These are phyloP conservation scores for Phytophthora melonis DNA, from an alignment of 352 stramenopile genomes.

Conservation along the genomic window DNA sequence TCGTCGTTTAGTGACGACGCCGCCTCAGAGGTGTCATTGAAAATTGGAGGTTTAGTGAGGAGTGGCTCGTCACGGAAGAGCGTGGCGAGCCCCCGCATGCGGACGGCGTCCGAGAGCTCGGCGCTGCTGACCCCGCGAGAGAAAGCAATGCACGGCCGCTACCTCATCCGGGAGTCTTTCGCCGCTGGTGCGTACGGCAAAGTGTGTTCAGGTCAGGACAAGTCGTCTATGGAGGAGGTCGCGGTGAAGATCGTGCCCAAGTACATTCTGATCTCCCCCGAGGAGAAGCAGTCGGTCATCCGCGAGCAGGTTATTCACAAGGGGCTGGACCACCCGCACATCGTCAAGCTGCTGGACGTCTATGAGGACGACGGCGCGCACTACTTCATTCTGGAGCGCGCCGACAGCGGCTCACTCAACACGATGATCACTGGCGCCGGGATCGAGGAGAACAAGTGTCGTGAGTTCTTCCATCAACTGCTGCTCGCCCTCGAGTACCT, in stretches of 20 bases:
- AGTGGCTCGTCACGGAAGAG: slow-evolving; percentile 23
- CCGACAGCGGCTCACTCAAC: slow-evolving; percentile 64
- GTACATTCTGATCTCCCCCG: slow-evolving; percentile 67
- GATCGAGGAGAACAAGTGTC: slow-evolving; percentile 59
- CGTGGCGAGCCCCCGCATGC: slow-evolving; percentile 21
- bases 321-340: slow-evolving; percentile 70
- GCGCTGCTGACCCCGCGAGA: slow-evolving; percentile 57
- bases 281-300: slow-evolving; percentile 81
- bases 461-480: slow-evolving; percentile 66
- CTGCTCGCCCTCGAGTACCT: slow-evolving; percentile 74
- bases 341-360: slow-evolving; percentile 80
- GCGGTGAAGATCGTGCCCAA: slow-evolving; percentile 86
- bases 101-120: slow-evolving; percentile 45
- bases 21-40: slow-evolving; percentile 14
- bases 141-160: slow-evolving; percentile 75
- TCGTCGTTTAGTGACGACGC: slow-evolving; percentile 11
- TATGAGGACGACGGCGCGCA: slow-evolving; percentile 79
- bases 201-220: slow-evolving; percentile 61
- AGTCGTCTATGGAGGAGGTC: slow-evolving; percentile 62
- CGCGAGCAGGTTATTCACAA: slow-evolving; percentile 78
- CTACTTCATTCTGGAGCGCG: slow-evolving; percentile 80
- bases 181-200: slow-evolving; percentile 76
- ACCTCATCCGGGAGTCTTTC: slow-evolving; percentile 80
- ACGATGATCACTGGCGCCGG: slow-evolving; percentile 58
- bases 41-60: slow-evolving; percentile 18